These are phyloP conservation scores for Murraya paniculata DNA, from an alignment of 345 rosid species.

Conservation along the genomic window DNA sequence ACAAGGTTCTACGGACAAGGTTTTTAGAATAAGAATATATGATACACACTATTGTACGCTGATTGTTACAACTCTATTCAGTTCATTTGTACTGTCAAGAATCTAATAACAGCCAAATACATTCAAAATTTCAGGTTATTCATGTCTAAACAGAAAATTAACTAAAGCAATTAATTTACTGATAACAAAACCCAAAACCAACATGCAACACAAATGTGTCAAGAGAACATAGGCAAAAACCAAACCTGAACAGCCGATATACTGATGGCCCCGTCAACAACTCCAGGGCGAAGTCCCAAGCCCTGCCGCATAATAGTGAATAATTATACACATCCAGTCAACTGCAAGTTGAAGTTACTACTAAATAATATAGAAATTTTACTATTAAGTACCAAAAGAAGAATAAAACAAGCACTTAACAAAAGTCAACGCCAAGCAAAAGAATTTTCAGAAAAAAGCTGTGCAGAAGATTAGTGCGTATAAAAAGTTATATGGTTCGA, in stretches of 20 bases:
- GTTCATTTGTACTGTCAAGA: background rate
- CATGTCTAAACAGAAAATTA: background rate
- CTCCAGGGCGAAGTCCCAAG: slow-evolving; percentile 79
- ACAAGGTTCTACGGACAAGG: background rate
- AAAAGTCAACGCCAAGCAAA: background rate
- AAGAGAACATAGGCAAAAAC: background rate
- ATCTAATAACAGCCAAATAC: background rate
- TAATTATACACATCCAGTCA: background rate
- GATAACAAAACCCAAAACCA: background rate
- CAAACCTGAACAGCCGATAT: slow-evolving; percentile 91
- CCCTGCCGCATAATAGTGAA: slow-evolving; percentile 48
- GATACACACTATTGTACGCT: too few relatives aligned
- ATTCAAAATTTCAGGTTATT: background rate
- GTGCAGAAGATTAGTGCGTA: background rate
- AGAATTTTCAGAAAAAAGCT: background rate
- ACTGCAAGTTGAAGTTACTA: background rate
- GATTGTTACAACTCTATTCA: background rate
- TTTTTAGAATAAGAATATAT: background rate
- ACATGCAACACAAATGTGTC: background rate
- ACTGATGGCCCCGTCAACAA: slow-evolving; percentile 92
- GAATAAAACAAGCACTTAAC: background rate
- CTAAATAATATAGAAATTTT: background rate
- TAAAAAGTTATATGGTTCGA: background rate
- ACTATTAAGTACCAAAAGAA: background rate
- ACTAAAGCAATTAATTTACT: background rate